Evolutionary conservation across 495 filamentous ascomycete species (phyloP), one percentile per base, ranked within the genome.

Genomic region (Oleoguttula mirabilis): DNA sequence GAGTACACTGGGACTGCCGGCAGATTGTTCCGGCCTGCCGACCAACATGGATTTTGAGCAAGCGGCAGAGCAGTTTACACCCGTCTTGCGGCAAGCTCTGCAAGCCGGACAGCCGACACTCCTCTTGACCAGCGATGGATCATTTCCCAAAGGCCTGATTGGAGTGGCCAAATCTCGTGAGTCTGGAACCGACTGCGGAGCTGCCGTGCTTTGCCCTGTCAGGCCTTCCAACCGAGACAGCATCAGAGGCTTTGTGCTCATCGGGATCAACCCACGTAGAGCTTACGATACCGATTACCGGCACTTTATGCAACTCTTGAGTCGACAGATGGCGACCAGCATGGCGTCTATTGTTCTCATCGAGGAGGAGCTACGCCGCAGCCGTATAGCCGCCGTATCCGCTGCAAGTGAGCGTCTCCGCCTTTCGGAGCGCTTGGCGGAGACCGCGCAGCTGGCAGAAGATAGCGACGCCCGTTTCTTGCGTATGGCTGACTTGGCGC

Each of bases 381-480:
- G 79, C 12, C 70, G 77, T 56, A 65, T 65, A 45, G 80, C 79
- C 3, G 79, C 79, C n/a, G 69, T 69, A 15, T 60, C 80, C 27
- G 79, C 79, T 11, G 74, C 75, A 7, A 60, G 74, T 25, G 76
- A 84, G 57, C 68, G 75, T 2, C 71, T 80, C 37, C 69, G 79
- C 47, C 68, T 84, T 4, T 77, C 75, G 2, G 67, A 80, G 50
- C 72, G 82, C 53, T 65, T 84, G 3, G 73, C 75, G 34, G 63
- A 72, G 8, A 66, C 73, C 35, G 81, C 79, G 1, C 72, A 78
- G 54, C 73, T 81, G 57, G 79, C 77, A 2, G 66, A 71, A 15
- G 77, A 82, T 51, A 77, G 69, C 47, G 79, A 84, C 55, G 73
- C 75, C 12, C 74, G 72, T 38, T 84, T 84, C 54, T 80, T 77